Evolutionary conservation across 352 stramenopile species (phyloP).

Genomic region (Globisporangium yorkense): DNA sequence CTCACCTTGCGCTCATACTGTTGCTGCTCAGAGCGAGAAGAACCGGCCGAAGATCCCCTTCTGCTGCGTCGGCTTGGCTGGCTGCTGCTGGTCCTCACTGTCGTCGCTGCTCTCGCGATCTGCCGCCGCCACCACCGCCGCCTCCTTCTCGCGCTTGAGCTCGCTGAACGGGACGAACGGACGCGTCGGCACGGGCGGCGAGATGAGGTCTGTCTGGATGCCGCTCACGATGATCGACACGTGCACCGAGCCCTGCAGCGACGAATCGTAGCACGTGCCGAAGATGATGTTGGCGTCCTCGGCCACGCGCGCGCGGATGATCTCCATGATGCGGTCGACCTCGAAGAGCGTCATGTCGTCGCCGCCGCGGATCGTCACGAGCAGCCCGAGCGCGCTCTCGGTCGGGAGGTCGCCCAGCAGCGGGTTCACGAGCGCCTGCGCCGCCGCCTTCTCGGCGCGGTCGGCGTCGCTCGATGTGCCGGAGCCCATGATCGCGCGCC

Average conservation of each 20-base stretch:
- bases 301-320: conserved; percentile 70
- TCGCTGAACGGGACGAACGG: conserved; percentile 39
- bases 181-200: conserved; percentile 52
- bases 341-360: conserved; percentile 93
- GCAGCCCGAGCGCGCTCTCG: conserved; percentile 88
- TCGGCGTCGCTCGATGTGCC: conserved; percentile 67
- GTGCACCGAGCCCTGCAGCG: conserved; percentile 72
- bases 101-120: conserved; percentile 2
- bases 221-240: conserved; percentile 88
- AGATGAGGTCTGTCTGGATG: conserved; percentile 84
- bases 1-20: background rate
- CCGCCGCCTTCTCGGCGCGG: conserved; percentile 86
- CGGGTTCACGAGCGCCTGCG: conserved; percentile 93
- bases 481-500: conserved; percentile 95
- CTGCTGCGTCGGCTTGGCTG: conserved; percentile 13
- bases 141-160: conserved; percentile 21
- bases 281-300: conserved; percentile 89
- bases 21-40: conserved; percentile 51
- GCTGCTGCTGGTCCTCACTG: conserved; percentile 13
- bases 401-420: conserved; percentile 92
- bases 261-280: conserved; percentile 83
- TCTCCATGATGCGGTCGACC: conserved; percentile 86
- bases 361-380: conserved; percentile 95
- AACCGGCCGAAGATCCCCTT: conserved; percentile 65
- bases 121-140: conserved; percentile 4